Conservation (phyloP, 2,329 filamentous ascomycete species). For the Diaporthe ampelina region DNA sequence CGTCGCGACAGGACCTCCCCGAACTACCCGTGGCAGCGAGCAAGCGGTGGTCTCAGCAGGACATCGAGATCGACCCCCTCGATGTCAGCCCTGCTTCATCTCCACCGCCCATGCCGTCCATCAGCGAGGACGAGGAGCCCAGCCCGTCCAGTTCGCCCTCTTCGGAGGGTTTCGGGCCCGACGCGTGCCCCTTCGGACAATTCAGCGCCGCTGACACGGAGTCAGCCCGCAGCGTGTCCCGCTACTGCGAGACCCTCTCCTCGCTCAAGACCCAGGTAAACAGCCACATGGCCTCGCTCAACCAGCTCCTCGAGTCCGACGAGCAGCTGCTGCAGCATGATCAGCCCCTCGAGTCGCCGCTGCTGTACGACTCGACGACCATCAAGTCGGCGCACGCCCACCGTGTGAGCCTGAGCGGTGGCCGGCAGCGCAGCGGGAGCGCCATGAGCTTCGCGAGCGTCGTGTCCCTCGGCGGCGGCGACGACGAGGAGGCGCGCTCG, state of each 20-base stretch:
- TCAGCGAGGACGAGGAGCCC: constrained; percentile 42
- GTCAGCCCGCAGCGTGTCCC: constrained; percentile 56
- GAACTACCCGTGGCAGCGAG: constrained; percentile 42
- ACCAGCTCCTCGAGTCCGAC: constrained; percentile 52
- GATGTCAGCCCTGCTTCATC: constrained; percentile 40
- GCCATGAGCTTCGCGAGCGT: constrained; percentile 42
- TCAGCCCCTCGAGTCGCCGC: constrained; percentile 25
- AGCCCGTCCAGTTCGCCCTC: constrained; percentile 38
- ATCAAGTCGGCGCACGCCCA: constrained; percentile 22
- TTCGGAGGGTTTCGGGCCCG: constrained; percentile 42
- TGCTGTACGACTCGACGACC: constrained; percentile 22
- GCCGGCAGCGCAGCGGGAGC: constrained; percentile 33
- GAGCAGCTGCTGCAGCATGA: constrained; percentile 13
- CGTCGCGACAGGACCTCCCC: constrained; percentile 47
- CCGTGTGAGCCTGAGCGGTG: constrained; percentile 39
- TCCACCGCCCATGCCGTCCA: constrained; percentile 39
- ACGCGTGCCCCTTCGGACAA: constrained; percentile 53
- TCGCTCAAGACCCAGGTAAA: constrained; percentile 63
- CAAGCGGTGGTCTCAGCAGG: constrained; percentile 35
- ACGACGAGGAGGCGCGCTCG: constrained; percentile 53
- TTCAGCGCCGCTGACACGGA: constrained; percentile 29
- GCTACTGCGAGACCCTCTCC: constrained; percentile 63
- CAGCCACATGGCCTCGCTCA: constrained; percentile 62
- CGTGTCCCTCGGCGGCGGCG: constrained; percentile 45
- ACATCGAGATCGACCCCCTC: constrained; percentile 31